phyloP scores from a whole-genome alignment of 208 protist species.

The Naegleria lovaniensis region DNA sequence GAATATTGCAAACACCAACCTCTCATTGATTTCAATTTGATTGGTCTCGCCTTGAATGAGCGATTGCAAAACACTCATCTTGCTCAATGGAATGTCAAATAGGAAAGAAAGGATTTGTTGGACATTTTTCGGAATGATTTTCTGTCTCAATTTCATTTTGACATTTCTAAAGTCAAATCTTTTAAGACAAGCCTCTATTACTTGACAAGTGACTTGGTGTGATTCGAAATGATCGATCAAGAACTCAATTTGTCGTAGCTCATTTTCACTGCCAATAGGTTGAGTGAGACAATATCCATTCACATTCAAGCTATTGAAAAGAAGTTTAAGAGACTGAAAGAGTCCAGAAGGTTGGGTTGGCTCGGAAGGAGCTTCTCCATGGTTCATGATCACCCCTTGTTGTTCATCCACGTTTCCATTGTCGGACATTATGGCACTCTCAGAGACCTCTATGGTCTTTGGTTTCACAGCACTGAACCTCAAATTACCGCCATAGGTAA shows the following conservation, averaged over 20 bases:
- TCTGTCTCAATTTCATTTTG: background rate
- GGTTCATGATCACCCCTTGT: too few species aligned
- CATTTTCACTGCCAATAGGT: background rate
- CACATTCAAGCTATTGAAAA: background rate
- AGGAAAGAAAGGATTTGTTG: conserved; percentile 4
- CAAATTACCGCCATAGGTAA: background rate
- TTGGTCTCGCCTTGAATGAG: background rate
- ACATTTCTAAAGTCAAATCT: conserved; percentile 12
- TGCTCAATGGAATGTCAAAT: background rate
- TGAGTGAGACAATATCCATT: background rate
- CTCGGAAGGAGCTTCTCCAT: too few species aligned
- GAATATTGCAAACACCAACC: background rate
- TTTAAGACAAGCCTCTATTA: background rate
- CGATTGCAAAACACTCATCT: background rate
- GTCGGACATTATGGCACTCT: background rate
- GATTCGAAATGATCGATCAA: background rate
- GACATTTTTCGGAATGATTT: background rate
- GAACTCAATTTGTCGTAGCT: background rate
- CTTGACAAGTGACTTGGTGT: background rate
- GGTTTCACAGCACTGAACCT: background rate
- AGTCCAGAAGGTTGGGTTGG: background rate
- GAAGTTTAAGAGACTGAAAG: background rate
- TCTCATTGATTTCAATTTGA: background rate
- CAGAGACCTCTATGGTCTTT: background rate
- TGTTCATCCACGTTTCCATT: too few species aligned